Conservation (phyloP, 192 early-diverging fungal species). For the Spizellomyces sp. region DNA sequence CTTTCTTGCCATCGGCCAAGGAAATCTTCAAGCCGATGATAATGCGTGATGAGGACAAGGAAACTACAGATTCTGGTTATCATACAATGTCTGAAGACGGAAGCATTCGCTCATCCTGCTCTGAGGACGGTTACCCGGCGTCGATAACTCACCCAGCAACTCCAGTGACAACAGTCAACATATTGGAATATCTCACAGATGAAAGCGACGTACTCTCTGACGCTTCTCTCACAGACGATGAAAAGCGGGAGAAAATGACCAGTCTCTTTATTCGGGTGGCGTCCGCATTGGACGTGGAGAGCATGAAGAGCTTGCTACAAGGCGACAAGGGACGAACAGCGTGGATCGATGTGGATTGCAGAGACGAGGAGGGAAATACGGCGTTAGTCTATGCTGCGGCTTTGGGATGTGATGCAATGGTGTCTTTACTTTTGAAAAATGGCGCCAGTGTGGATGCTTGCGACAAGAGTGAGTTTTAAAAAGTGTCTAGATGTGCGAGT, state of each 20-base stretch:
- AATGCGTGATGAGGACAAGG: too few species aligned
- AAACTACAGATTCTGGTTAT: too few species aligned
- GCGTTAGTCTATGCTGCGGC: conserved; percentile 87
- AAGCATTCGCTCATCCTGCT: too few species aligned
- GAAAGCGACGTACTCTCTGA: neutral
- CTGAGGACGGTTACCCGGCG: too few species aligned
- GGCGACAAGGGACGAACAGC: neutral
- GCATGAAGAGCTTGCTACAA: neutral
- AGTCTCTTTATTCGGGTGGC: conserved; percentile 10
- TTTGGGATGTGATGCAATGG: conserved; percentile 80
- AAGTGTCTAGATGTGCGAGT: neutral
- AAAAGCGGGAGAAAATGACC: neutral
- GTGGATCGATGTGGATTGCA: conserved; percentile 70
- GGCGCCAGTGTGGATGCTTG: conserved; percentile 75
- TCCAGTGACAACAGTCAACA: neutral
- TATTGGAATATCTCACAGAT: neutral
- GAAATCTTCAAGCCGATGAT: too few species aligned
- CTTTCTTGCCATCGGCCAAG: too few species aligned
- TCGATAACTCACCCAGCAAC: neutral
- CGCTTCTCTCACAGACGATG: neutral
- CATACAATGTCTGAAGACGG: too few species aligned
- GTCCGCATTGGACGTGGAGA: neutral
- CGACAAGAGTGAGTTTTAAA: conserved; percentile 71
- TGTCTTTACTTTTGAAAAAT: conserved; percentile 64
- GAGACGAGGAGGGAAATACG: conserved; percentile 85